A percentile compares a stretch with the other conserved stretches of the same genome.
These are phyloP conservation scores for Neurospora sp. DNA, from an alignment of 495 filamentous ascomycete genomes.

Conservation along the genomic window DNA sequence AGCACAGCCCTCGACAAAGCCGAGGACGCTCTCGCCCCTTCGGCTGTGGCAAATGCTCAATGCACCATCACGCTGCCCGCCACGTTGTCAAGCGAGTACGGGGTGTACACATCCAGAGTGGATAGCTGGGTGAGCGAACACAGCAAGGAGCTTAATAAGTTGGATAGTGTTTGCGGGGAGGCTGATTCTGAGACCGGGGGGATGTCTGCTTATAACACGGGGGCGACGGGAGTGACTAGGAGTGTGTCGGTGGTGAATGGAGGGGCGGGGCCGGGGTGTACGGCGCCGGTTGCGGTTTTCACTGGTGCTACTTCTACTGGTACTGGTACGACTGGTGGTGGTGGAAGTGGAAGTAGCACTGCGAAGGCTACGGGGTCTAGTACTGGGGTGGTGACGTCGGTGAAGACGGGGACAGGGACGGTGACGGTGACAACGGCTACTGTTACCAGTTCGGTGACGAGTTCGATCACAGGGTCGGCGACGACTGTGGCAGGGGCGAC, in stretches of 20 bases:
- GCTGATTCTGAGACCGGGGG: not conserved
- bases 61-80: constrained; percentile 5
- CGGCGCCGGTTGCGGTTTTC: not conserved
- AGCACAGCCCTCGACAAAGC: not conserved
- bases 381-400: not conserved
- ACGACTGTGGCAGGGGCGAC: not conserved
- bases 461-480: not conserved
- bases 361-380: not conserved
- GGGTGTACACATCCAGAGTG: not conserved
- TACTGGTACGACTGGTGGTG: not conserved
- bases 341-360: not conserved
- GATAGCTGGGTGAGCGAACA: not conserved
- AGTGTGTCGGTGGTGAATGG: not conserved
- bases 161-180: not conserved
- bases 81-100: not conserved
- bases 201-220: not conserved
- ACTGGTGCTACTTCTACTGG: not conserved
- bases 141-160: not conserved
- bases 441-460: not conserved
- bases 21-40: not conserved
- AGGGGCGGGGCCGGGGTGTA: not conserved
- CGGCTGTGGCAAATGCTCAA: not conserved
- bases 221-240: not conserved
- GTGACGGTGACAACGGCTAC: not conserved
- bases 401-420: not conserved